phyloP scores from a whole-genome alignment of 2,329 filamentous ascomycete genomes.

The Emericellopsis cladophorae region DNA sequence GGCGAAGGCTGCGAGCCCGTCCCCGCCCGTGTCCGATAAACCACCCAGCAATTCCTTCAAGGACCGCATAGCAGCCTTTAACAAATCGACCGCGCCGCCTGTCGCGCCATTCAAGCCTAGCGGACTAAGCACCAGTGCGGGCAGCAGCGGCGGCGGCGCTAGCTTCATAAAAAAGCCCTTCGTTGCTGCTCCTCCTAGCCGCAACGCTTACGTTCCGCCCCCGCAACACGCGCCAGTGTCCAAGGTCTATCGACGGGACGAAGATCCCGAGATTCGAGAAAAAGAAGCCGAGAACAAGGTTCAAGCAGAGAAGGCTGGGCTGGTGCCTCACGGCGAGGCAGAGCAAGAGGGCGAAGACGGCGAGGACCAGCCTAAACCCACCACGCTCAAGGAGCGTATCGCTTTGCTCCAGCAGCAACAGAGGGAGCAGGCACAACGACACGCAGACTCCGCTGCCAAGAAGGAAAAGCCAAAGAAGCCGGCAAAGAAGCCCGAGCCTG shows the following conservation, averaged over 20 bases:
- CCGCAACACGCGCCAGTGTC: constrained; percentile 55
- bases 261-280: constrained; percentile 63
- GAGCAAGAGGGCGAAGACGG: constrained; percentile 37
- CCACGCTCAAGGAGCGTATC: constrained; percentile 89
- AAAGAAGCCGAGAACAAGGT: constrained; percentile 53
- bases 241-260: constrained; percentile 75
- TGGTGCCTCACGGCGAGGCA: constrained; percentile 28
- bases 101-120: constrained; percentile 81
- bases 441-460: constrained; percentile 64
- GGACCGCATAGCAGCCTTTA: constrained; percentile 95
- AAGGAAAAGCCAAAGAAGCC: constrained; percentile 77
- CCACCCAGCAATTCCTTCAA: constrained; percentile 69
- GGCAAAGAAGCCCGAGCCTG: constrained; percentile 48
- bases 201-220: constrained; percentile 78
- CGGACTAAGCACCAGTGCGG: constrained; percentile 37
- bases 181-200: constrained; percentile 85
- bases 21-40: constrained; percentile 59
- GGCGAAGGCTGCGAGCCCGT: constrained; percentile 36
- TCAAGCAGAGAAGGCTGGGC: constrained; percentile 55
- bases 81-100: constrained; percentile 75
- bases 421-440: constrained; percentile 71
- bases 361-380: constrained; percentile 81
- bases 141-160: constrained; percentile 32
- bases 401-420: constrained; percentile 90
- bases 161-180: constrained; percentile 94